Conservation (phyloP, 352 stramenopile genomes). For the Globisporangium yorkense region DNA sequence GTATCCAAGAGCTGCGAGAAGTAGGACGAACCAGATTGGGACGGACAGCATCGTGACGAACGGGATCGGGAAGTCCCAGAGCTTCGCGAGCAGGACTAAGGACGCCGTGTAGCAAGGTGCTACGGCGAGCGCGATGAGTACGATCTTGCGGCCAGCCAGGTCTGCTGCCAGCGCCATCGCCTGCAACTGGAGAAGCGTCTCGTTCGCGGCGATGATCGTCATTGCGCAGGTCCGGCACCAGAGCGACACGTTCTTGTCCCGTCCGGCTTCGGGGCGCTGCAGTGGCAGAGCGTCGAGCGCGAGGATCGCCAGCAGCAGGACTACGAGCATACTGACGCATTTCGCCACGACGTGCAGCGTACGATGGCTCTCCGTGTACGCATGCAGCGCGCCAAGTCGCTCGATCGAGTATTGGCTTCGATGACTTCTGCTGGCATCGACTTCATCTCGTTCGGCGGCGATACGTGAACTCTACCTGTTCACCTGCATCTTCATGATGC, state of each 20-base stretch:
- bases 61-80: slow-evolving; percentile 34
- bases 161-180: background rate
- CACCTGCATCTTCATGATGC: too few species aligned
- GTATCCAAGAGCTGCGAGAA: background rate
- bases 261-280: slow-evolving; percentile 1
- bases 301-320: slow-evolving; percentile 1
- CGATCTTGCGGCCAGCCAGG: background rate
- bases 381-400: background rate
- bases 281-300: slow-evolving; percentile 2
- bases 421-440: background rate
- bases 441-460: too few species aligned
- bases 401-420: slow-evolving; percentile 4
- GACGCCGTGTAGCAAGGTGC: background rate
- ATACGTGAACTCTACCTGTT: too few species aligned
- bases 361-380: background rate
- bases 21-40: slow-evolving; percentile 14
- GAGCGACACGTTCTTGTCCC: background rate
- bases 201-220: background rate
- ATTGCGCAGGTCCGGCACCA: background rate
- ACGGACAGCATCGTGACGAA: slow-evolving; percentile 20
- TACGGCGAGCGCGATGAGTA: background rate
- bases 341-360: slow-evolving; percentile 7
- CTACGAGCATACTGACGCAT: slow-evolving; percentile 7
- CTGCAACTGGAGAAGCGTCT: background rate
- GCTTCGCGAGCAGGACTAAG: slow-evolving; percentile 16